Conservation (phyloP, 371 early-diverging fungal genomes). For the Furculomyces boomerangus region DNA sequence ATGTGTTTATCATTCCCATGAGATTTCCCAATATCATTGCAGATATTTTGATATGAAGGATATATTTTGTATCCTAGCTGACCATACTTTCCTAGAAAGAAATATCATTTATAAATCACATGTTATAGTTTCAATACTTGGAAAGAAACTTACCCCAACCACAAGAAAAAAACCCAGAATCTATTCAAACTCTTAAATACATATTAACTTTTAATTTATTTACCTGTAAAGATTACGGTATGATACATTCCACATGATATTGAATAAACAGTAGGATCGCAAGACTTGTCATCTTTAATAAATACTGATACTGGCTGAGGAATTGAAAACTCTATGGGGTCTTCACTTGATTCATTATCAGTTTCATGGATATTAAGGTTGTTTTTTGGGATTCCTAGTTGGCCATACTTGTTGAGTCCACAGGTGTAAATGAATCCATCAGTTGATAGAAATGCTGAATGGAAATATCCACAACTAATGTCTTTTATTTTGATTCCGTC, state of each 20-base stretch:
- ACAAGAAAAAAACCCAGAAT: slow-evolving; percentile 2
- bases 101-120: not conserved
- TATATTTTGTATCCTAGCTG: not conserved
- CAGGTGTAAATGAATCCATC: slow-evolving; percentile 29
- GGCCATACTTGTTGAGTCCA: slow-evolving; percentile 45
- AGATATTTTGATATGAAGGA: no score
- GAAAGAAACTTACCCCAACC: not conserved
- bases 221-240: not conserved
- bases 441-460: slow-evolving; percentile 25
- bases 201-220: not conserved
- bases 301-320: not conserved
- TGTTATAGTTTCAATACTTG: not conserved
- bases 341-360: not conserved
- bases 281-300: not conserved
- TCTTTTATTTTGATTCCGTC: not conserved
- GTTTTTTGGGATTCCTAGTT: slow-evolving; percentile 20
- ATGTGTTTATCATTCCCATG: no score
- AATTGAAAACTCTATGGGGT: not conserved
- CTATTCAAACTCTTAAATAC: not conserved
- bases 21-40: no score
- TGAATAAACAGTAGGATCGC: not conserved
- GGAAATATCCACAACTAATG: slow-evolving; percentile 33
- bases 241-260: not conserved
- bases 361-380: not conserved
- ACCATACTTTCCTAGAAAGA: not conserved